Base-by-base conservation (phyloP, 1,284 basidiomycete genomes). In the Porogramme epimiltina region DNA sequence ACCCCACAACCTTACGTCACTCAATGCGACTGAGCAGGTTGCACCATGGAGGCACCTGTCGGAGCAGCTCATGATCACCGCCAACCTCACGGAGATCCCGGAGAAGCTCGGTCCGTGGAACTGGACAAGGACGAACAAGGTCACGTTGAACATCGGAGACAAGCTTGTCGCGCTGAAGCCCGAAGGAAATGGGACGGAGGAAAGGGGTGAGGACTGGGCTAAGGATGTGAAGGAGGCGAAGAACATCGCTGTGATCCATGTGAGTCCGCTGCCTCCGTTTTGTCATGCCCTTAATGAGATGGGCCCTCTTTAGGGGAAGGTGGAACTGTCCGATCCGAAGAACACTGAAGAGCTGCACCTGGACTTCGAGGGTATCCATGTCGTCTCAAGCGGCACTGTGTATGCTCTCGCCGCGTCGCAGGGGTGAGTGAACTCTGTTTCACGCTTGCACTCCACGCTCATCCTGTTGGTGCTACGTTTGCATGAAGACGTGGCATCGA, bases 331-430 rank as follows among this genome's bases (percentile, higher is more conserved):
- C 5, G 80, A 86, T 59, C 64, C 72, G 4, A 66, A 68, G 16
- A 77, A 68, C 6, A 68, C 73, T 0, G 81, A 84, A 31, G 84
- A 87, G 48, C 66, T 90, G 34, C 74, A 79, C 28, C 69, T 91
- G 2, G 85, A 90, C 52, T 82, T 91, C 56, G 84, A 88, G 63
- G 93, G 90, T 3, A 75, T 95, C 13, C 92, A 94, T 69, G 84
- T 91, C 63, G 60, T 88, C 9, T 72, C 80, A 9, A 89, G 91
- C 58, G 93, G 93, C 1, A 82, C 88, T 1, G 82, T 94, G 37
- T 88, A 86, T 62, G 88, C 90, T 0, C 79, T 88, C 54, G 89
- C 83, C 5, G 77, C 85, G 61, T 83, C 87, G 4, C 69, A 72
- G 19, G 85, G 85, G 89, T 91, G 56, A 54, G 78, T 62, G 8